Percentiles rank a stretch among this genome's conserved stretches.
Conservation (phyloP, 352 stramenopile species). For the Pythium volutum region DNA sequence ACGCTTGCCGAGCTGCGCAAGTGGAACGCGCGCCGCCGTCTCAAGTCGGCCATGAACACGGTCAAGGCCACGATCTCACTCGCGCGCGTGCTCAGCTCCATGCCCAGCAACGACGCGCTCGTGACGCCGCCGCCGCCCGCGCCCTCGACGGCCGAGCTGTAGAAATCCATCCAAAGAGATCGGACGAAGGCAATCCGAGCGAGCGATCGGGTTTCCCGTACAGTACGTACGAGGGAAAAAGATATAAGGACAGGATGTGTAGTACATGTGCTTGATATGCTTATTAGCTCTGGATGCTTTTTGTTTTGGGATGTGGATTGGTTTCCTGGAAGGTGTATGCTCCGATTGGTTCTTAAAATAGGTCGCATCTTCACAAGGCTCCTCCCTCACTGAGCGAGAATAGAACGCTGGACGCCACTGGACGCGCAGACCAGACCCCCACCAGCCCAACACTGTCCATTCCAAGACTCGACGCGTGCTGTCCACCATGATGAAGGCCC, state of each 20-base stretch:
- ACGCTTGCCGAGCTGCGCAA: constrained; percentile 88
- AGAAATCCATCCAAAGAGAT: neutral
- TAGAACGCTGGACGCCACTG: too few species aligned
- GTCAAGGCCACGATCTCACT: constrained; percentile 81
- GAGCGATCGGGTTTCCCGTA: too few species aligned
- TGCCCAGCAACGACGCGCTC: constrained; percentile 20
- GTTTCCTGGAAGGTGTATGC: too few species aligned
- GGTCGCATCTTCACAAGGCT: too few species aligned
- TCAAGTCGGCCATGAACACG: constrained; percentile 91
- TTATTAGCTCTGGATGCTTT: neutral
- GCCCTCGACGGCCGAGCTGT: constrained; percentile 10
- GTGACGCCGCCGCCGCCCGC: constrained; percentile 32
- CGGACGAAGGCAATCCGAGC: neutral
- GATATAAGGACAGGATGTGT: too few species aligned
- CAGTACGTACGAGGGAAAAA: constrained; percentile 2
- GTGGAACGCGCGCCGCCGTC: constrained; percentile 94
- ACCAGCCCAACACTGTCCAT: neutral
- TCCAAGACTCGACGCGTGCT: neutral
- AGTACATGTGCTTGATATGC: too few species aligned
- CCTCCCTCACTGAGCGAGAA: neutral
- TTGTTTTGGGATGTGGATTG: neutral
- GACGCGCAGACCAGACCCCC: neutral
- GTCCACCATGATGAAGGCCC: constrained; percentile 24
- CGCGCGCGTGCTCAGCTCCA: constrained; percentile 54
- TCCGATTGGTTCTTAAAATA: too few species aligned